Base-by-base conservation (phyloP, 176 grass and related monocot species). In the Carex cristatella region DNA sequence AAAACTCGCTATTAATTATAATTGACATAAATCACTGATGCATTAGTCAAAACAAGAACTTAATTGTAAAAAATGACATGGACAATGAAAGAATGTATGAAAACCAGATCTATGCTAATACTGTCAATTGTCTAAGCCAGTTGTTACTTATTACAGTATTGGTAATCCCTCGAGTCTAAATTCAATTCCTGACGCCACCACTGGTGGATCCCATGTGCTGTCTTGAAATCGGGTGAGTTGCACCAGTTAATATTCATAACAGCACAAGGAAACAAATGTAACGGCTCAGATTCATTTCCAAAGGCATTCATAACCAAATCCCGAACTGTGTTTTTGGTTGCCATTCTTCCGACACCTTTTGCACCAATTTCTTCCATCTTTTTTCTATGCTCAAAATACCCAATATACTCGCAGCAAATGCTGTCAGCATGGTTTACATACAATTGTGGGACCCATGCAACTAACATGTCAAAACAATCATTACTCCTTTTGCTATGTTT, bases 131-230 rank as follows among this genome's bases (percentile, higher is more conserved):
- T 23, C 12, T 33, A 78, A 78, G 23, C 28, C 57, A 57, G 6
- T 78, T 16, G 37, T 68, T 30, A 65, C 62, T 78, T 57, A 69
- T 68, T 30, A 65, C 62, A 72, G 37, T 91, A 88, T 32, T 49
- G 83, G 79, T 93, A 86, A 48, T 82, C 81, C 37, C 37, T 85
- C 18, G 80, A 88, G 9, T 91, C 81, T 23, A 87, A 84, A 28
- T 6, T 48, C 37, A 90, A 42, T 71, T 92, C 87, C 9, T 66
- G 76, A 32, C 33, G 86, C 94, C 94, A 97, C 94, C 91, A 97
- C 84, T 94, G 94, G 83, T 91, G 91, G 74, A 97, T 97, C 57
- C 94, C 91, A 78, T 97, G 94, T 12, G 94, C 89, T 9, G 81
- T 35, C 86, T 87, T 93, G 71, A 97, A 94, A 87, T 93, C 84